Evolutionary conservation across 2,329 filamentous ascomycete genomes (phyloP).

Genomic region (Xylariales sp.): DNA sequence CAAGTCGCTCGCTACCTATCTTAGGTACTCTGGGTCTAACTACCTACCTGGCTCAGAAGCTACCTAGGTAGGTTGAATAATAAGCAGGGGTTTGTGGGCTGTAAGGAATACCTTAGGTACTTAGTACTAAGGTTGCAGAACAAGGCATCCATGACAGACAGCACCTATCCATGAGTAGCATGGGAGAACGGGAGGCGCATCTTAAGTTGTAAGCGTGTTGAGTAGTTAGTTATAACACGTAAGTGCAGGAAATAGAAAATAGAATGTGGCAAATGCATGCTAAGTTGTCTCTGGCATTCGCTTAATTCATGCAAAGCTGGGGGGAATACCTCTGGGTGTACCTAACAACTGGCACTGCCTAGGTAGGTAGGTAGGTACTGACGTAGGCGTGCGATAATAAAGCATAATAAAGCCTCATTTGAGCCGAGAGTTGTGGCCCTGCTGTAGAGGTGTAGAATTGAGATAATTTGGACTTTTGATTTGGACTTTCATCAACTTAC

Average conservation of each 20-base stretch:
- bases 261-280: constrained; percentile 16
- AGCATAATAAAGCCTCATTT: constrained; percentile 3
- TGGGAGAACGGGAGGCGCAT: not conserved
- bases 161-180: not conserved
- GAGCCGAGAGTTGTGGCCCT: not conserved
- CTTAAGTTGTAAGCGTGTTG: not conserved
- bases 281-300: constrained; percentile 2
- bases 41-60: too few relatives aligned
- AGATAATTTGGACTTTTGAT: not conserved
- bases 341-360: not conserved
- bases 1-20: not conserved
- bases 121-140: constrained; percentile 1
- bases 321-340: constrained; percentile 6
- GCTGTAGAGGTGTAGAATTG: not conserved
- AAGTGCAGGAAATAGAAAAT: constrained; percentile 6
- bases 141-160: not conserved
- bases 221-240: too few relatives aligned
- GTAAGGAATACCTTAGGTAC: too few relatives aligned
- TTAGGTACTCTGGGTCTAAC: too few relatives aligned
- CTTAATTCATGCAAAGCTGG: constrained; percentile 18
- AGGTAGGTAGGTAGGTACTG: not conserved
- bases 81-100: constrained; percentile 5
- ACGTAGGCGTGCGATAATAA: not conserved
- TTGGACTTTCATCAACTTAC: not conserved
- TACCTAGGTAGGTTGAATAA: not conserved